phyloP scores from a whole-genome alignment of 1,284 basidiomycete genomes.

The Ceratobasidium sp. region DNA sequence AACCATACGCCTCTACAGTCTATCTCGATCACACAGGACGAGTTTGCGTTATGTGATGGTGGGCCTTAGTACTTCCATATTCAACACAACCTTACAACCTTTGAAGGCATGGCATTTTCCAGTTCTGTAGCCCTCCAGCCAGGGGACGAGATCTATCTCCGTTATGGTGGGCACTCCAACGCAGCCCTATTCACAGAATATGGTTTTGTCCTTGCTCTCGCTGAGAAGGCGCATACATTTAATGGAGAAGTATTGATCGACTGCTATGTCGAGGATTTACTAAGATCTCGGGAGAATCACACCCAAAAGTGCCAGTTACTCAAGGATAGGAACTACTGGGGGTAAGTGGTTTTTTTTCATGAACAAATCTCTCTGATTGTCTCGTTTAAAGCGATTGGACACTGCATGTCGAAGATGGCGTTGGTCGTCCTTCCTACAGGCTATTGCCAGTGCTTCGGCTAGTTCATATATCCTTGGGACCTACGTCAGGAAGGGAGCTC shows the following conservation, averaged over 20 bases:
- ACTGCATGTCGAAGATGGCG: conserved; percentile 62
- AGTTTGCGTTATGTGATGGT: conserved; percentile 34
- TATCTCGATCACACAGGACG: conserved; percentile 18
- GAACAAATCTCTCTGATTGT: conserved; percentile 20
- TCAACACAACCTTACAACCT: conserved; percentile 40
- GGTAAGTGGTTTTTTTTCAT: conserved; percentile 56
- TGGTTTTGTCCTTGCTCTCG: conserved; percentile 68
- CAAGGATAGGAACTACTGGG: conserved; percentile 72
- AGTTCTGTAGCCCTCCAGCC: conserved; percentile 48
- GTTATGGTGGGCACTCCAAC: conserved; percentile 81
- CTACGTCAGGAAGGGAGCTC: conserved; percentile 47
- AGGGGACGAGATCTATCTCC: conserved; percentile 72
- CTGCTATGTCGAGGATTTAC: conserved; percentile 59
- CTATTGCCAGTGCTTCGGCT: conserved; percentile 74
- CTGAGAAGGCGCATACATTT: conserved; percentile 48
- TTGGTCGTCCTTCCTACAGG: conserved; percentile 78
- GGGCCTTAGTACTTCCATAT: neutral
- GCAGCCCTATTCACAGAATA: conserved; percentile 81
- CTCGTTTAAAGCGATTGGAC: conserved; percentile 69
- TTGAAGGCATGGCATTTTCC: conserved; percentile 28
- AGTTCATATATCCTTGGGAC: conserved; percentile 54
- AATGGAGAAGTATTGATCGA: conserved; percentile 69
- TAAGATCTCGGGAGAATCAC: conserved; percentile 55
- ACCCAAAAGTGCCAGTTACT: conserved; percentile 60
- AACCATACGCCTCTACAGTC: conserved; percentile 63